Base-by-base conservation (phyloP, 2,329 filamentous ascomycete species). In the Mollisiaceae sp. region DNA sequence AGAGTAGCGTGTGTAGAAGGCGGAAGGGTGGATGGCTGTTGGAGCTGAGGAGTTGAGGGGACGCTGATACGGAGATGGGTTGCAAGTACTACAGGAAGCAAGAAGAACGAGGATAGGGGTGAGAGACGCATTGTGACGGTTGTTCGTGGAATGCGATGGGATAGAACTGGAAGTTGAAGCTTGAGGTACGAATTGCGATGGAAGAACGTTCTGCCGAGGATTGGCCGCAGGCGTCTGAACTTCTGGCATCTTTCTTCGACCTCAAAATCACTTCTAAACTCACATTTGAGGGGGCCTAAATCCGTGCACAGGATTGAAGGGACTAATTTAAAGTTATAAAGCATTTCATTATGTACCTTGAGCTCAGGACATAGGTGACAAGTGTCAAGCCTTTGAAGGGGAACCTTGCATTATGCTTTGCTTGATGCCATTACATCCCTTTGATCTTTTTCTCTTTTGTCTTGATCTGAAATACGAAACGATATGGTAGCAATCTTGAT, bases 1-100 rank as follows among this genome's bases (percentile, higher is more conserved):
- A 90, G 89, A 59, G 90, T 90, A 66, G 85, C 86, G 74, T 89
- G 82, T 24, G 89, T 89, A 61, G 89, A 86, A 58, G 82, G 76
- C 61, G 82, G 80, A 63, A 86, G 81, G 18, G 76, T 77, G 24
- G 82, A 77, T 55, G 82, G 73, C 52, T 72, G 71, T 66, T 74
- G 67, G 57, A 76, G 65, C 54, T 70, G 47, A 64, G 68, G 67
- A 41, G 68, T 72, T 8, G 71, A 70, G 36, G 69, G 65, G 65
- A 75, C 67, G n/a, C 66, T 47, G 62, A 74, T 66, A 41, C 71
- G 70, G 38, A 76, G 63, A 47, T 72, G 73, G 72, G 70, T 69
- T 73, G 76, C 70, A 55, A 75, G 70, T 55, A 77, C 70, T 38
- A 79, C 71, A 69, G 80, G 73, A 58, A 76, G 69, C 61, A 79